Base-by-base conservation (phyloP, 495 filamentous ascomycete genomes). In the Saxophila tyrrhenica region DNA sequence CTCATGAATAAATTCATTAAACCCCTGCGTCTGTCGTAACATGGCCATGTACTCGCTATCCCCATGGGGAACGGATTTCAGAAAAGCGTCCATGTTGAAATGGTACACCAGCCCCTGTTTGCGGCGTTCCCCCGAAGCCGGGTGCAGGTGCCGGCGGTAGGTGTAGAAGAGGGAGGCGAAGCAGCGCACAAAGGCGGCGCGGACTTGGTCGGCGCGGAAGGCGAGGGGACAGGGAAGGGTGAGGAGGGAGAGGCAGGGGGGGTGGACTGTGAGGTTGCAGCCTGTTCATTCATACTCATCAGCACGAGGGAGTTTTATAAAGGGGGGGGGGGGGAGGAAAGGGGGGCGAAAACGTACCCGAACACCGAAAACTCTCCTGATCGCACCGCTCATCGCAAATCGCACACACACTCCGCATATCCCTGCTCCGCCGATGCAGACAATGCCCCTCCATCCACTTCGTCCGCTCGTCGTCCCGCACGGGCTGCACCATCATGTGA, bases 1-100 rank as follows among this genome's bases (percentile, higher is more conserved):
- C 48, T 94, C 87, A 65, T 94, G 87, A 62, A 96, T 91, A 64
- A 97, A 98, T 68, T 96, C 89, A 64, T 94, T 95, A 69, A 98
- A 96, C 16, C 77, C 89, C 81, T 98, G 92, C 3, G 91, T 98
- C 59, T 98, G 86, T 65, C 86, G 85, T 65, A 98, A 76, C 75
- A 91, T 83, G 50, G 71, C 70, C 59, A 89, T 82, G 64, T 96
- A 98, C 45, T 94, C 86, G 25, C 86, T 86, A 63, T 94, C 87
- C 62, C 96, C 92, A 59, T 84, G 77, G 9, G 92, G 92, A 65
- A 96, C 77, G 66, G 88, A 94, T 67, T 79, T 86, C 62, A 95
- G 74, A 65, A 96, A 98, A 3, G 82, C 85, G 57, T 92, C 87
- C 84, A 95, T 89, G 67, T 95, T 89, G 70, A 98, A 98, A 35